Evolutionary conservation across 257 asterid species (phyloP), one percentile per base, ranked within the genome.

Genomic region (Lantana camara): DNA sequence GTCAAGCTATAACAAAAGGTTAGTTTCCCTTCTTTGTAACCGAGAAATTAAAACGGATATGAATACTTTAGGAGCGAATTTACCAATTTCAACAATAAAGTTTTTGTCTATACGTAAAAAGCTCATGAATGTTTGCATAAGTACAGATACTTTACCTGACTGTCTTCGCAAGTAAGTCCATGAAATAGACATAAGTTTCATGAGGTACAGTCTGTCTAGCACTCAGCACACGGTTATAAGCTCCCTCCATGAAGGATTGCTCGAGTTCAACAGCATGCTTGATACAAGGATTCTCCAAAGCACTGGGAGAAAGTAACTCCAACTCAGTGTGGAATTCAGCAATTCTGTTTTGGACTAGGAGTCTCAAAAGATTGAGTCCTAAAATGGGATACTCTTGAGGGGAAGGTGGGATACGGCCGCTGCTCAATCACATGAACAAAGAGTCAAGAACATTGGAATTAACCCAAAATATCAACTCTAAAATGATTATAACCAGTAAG

Each of bases 221-320:
- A 63, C 78, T 86, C 78, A 90, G 68, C 59, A 90, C 99, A 17
- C 96, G 90, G 77, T 93, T 88, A 73, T 93, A 93, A 66, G 97
- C 99, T 70, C 99, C 99, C 77, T 94, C 99, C 97, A 88, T 90
- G 83, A 90, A 90, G 65, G 96, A 90, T 66, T 90, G 97, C 83
- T 94, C 99, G 76, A 90, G 75, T 68, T 88, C 99, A 42, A 93
- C 87, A 72, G 97, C 99, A 80, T 93, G 99, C 77, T 78, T 93
- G 70, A 93, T 88, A 63, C 97, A 90, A 60, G 90, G 85, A 67
- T 93, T 84, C 72, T 87, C 97, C 84, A 93, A 75, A 71, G 97
- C 96, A 76, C 37, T 70, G 32, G 87, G 79, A 9, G 96, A 74
- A 40, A 93, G 96, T 47, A 90, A 74, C 76, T 93, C 99, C 82